Conservation (phyloP, 371 early-diverging fungal species). For the Mucor lusitanicus region DNA sequence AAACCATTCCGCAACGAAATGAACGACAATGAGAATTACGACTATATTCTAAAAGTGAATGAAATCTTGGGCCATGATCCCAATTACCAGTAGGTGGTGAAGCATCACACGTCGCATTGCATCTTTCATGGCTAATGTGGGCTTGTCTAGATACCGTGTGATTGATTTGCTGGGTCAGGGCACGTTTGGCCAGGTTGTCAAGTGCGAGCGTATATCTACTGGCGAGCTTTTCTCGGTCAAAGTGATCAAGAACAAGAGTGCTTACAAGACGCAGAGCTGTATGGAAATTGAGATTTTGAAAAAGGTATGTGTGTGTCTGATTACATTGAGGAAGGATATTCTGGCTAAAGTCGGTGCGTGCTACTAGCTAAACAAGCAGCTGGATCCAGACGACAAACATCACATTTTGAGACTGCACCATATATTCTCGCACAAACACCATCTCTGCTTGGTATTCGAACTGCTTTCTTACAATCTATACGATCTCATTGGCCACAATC, state of each 20-base stretch:
- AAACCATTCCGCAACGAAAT: slow-evolving; percentile 89
- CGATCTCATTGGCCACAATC: slow-evolving; percentile 93
- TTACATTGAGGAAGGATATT: background rate
- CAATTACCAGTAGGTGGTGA: slow-evolving; percentile 74
- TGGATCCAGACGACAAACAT: slow-evolving; percentile 78
- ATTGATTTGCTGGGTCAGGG: slow-evolving; percentile 94
- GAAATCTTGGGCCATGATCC: slow-evolving; percentile 82
- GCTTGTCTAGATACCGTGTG: slow-evolving; percentile 70
- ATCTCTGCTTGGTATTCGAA: slow-evolving; percentile 96
- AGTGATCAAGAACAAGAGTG: slow-evolving; percentile 94
- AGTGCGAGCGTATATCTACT: slow-evolving; percentile 86
- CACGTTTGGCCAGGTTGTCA: slow-evolving; percentile 98
- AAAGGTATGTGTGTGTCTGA: slow-evolving; percentile 48
- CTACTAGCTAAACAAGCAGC: slow-evolving; percentile 71
- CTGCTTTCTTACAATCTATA: slow-evolving; percentile 93
- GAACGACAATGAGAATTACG: slow-evolving; percentile 90
- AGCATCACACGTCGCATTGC: too few relatives aligned
- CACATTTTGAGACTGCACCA: slow-evolving; percentile 87
- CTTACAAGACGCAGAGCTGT: slow-evolving; percentile 93
- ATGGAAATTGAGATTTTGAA: slow-evolving; percentile 94
- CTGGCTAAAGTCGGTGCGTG: background rate
- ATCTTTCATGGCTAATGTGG: background rate
- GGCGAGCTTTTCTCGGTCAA: slow-evolving; percentile 92
- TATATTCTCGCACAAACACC: slow-evolving; percentile 90
- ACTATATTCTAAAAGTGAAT: slow-evolving; percentile 94